Evolutionary conservation across 371 early-diverging fungal genomes (phyloP).

Genomic region (Funneliformis caledonium): DNA sequence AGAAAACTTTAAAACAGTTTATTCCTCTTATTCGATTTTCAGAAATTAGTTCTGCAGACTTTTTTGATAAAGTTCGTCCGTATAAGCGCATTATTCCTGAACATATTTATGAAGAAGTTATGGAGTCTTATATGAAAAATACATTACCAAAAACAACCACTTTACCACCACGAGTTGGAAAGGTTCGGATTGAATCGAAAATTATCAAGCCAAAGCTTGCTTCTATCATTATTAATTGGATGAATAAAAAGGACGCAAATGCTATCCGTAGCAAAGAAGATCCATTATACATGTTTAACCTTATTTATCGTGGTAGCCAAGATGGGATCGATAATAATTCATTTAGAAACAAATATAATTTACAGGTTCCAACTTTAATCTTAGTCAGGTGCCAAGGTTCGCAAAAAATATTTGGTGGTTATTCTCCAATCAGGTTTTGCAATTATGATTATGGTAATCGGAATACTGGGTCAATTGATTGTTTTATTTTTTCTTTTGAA

Average conservation of each 20-base stretch:
- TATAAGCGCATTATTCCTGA: constrained; percentile 13
- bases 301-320: constrained; percentile 12
- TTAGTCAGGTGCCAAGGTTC: constrained; percentile 25
- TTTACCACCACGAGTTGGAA: background rate
- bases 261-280: background rate
- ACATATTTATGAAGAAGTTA: background rate
- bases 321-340: constrained; percentile 31
- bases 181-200: constrained; percentile 3
- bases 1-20: background rate
- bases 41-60: background rate
- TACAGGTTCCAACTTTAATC: constrained; percentile 25
- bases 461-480: background rate
- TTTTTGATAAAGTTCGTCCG: constrained; percentile 27
- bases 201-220: constrained; percentile 21
- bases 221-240: constrained; percentile 11
- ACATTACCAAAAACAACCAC: background rate
- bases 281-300: background rate
- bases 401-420: constrained; percentile 40
- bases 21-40: constrained; percentile 3
- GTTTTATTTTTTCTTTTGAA: constrained; percentile 26
- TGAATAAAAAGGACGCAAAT: background rate
- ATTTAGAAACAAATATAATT: constrained; percentile 34
- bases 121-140: background rate
- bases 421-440: constrained; percentile 35
- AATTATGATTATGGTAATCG: background rate